Base-by-base conservation (phyloP, 2,329 filamentous ascomycete genomes). In the Sporothrix mexicana region DNA sequence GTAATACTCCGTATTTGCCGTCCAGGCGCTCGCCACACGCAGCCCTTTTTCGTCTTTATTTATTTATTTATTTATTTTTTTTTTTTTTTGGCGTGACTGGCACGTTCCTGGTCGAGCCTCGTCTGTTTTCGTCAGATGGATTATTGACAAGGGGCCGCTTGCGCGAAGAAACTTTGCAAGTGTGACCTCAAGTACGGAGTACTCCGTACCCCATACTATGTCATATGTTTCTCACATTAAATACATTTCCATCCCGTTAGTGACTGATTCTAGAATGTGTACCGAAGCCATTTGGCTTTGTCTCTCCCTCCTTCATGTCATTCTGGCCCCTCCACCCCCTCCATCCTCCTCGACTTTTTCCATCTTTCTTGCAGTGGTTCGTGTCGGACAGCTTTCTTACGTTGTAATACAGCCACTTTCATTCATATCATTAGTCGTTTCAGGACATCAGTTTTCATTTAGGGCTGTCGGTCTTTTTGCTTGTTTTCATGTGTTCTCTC, bases 231-330 rank as follows among this genome's bases (percentile, higher is more conserved):
- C 25, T 10, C 45, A 45, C n/a, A 25, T 47, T 66, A 47, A 25
- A 47, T 47, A 66, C 61, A 66, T 45, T 47, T 66, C 61, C n/a
- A 47, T 8, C 20, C 41, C 41, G 64, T 30, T 49, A 36, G 64
- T 13, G 20, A n/a, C 45, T 36, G 66, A 47, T 69, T 69, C 66
- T 69, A 69, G 49, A 69, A 69, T 69, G 49, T 49, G 15, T 4
- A 43, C 30, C 9, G 49, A 55, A 55, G 66, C 66, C 8, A 43
- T 67, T 67, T 17, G 20, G 57, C 30, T 20, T 61, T 15, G 3
- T 15, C 12, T 9, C 55, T 12, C 57, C 17, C 30, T 17, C 57
- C 30, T 41, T 62, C 57, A 30, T 20, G 57, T 43, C 30, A n/a
- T 36, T 36, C 9, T 25, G 23, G 41, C n/a, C 61, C 41, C 61